Base-by-base conservation (phyloP, 331 rosid species). In the Pyrus hybrid region DNA sequence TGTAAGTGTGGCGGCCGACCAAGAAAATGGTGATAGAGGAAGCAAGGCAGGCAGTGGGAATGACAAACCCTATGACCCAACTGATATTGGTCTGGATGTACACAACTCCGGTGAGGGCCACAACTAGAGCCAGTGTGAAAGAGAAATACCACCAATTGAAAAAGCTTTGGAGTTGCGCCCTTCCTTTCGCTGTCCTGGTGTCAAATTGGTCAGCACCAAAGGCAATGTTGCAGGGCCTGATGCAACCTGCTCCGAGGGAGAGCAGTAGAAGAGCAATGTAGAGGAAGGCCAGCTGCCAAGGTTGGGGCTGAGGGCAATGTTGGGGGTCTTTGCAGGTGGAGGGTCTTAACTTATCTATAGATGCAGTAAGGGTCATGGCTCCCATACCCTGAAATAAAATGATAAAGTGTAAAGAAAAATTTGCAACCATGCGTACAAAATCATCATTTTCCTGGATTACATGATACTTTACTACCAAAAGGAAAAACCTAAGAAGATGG, bases 151-250 rank as follows among this genome's bases (percentile, higher is more conserved):
- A 91, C 96, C 96, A 89, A 47, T 89, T 89, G 84, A 88, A 93
- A 82, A 93, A 93, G 77, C 96, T 88, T 79, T 86, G 86, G 1
- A 93, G 72, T 76, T 88, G 92, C n/a, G 68, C 78, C 67, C 63
- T 91, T 2, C 98, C 98, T 72, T 86, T 85, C 12, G 80, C 81
- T 25, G 96, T 93, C 2, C 23, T 85, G 16, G 89, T 72, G 76
- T 93, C 93, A 54, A 93, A 93, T 53, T 93, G 98, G 54, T 93
- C 98, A 9, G 93, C 98, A 25, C 98, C 98, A 23, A 93, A 93
- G 7, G 97, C 92, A 23, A 93, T 87, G 82, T 89, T 93, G 86
- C 97, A 93, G 30, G 97, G 98, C 82, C 97, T 81, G 61, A 93
- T 88, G 17, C 93, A 92, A 0, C 98, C 98, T 1, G 98, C 97